These are phyloP conservation scores for Thelonectria rubi DNA, from an alignment of 2,329 filamentous ascomycete genomes.

Conservation along the genomic window DNA sequence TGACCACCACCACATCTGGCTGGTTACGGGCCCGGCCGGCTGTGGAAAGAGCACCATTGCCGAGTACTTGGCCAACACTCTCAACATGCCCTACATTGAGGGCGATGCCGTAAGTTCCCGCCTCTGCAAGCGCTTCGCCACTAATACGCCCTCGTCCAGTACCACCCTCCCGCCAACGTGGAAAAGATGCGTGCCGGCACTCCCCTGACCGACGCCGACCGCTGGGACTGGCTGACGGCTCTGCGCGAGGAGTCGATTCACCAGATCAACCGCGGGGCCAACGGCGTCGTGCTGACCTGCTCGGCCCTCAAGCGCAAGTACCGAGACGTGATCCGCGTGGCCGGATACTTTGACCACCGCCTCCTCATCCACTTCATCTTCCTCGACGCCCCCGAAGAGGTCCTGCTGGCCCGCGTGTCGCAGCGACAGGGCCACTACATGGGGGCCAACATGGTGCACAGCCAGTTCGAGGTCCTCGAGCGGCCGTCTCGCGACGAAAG, in stretches of 20 bases:
- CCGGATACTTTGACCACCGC: conserved; percentile 76
- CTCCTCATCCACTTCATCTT: conserved; percentile 94
- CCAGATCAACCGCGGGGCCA: conserved; percentile 63
- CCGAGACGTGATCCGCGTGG: conserved; percentile 87
- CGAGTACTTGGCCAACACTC: conserved; percentile 67
- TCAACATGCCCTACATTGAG: conserved; percentile 77
- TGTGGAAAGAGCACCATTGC: conserved; percentile 83
- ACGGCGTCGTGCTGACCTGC: conserved; percentile 93
- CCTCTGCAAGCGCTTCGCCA: conserved; percentile 10
- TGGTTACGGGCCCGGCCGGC: conserved; percentile 81
- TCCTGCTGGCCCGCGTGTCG: conserved; percentile 79
- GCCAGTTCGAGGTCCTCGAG: conserved; percentile 90
- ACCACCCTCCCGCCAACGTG: conserved; percentile 79
- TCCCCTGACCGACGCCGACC: conserved; percentile 89
- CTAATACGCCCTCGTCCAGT: conserved; percentile 58
- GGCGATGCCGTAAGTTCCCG: conserved; percentile 74
- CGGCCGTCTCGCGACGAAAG: conserved; percentile 75
- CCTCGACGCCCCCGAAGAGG: conserved; percentile 78
- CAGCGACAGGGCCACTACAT: conserved; percentile 88
- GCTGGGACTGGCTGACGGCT: conserved; percentile 94
- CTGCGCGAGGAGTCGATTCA: conserved; percentile 74
- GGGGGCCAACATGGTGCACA: conserved; percentile 94
- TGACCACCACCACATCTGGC: conserved; percentile 75
- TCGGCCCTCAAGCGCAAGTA: conserved; percentile 97
- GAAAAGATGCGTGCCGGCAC: conserved; percentile 89